These are phyloP conservation scores for Pseudogymnoascus sp. DNA, from an alignment of 2,329 filamentous ascomycete species.

Conservation along the genomic window DNA sequence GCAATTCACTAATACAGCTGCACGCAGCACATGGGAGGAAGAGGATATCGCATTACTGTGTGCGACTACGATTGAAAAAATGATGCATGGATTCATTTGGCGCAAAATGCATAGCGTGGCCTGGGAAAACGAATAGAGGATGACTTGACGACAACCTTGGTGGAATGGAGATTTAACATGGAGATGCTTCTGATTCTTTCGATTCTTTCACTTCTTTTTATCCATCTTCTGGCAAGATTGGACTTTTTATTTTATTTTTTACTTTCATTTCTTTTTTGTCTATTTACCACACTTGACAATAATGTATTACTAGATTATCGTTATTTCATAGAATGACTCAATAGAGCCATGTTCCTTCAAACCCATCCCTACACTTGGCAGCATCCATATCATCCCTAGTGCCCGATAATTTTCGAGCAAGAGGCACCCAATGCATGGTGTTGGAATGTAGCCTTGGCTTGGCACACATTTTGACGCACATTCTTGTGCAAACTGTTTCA, in stretches of 20 bases:
- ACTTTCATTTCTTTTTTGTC: conserved; percentile 17
- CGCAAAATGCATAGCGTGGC: conserved; percentile 2
- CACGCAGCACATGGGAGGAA: neutral
- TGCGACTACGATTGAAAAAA: neutral
- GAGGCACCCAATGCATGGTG: neutral
- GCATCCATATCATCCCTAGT: neutral
- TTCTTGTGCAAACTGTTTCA: conserved; percentile 7
- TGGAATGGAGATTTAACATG: neutral
- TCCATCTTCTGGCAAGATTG: conserved; percentile 17
- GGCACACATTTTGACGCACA: neutral
- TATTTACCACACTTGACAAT: conserved; percentile 15
- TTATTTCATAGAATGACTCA: conserved; percentile 2
- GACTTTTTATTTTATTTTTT: conserved; percentile 15
- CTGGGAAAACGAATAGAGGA: neutral
- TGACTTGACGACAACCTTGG: neutral
- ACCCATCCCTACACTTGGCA: neutral
- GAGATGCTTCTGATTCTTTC: neutral
- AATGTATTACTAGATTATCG: conserved; percentile 7
- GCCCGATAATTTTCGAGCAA: neutral
- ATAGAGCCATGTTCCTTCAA: neutral
- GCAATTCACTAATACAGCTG: neutral
- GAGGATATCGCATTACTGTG: neutral
- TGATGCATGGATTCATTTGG: neutral
- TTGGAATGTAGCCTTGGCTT: neutral
- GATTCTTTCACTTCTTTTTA: conserved; percentile 9